These are phyloP conservation scores for Samsoniella hepiali DNA, from an alignment of 2,329 filamentous ascomycete genomes.

Conservation along the genomic window DNA sequence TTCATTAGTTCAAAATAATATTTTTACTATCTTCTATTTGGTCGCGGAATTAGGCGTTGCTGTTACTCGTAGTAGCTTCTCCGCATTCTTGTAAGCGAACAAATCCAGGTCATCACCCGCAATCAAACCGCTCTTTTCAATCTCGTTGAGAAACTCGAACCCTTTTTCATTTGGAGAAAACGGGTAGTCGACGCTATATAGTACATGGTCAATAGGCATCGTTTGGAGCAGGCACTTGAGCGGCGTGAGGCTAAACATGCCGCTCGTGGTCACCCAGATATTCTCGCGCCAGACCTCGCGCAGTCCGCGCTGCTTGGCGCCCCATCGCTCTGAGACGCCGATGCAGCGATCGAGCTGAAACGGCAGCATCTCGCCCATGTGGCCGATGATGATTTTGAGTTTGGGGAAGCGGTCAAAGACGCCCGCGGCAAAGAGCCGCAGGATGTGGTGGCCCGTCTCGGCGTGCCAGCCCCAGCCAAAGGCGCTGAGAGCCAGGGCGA, in stretches of 20 bases:
- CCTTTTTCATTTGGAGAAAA: slow-evolving; percentile 50
- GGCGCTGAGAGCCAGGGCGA: slow-evolving; percentile 35
- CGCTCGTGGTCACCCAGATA: slow-evolving; percentile 56
- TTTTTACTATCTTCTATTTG: not conserved
- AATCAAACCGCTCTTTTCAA: slow-evolving; percentile 48
- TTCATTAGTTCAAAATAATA: too few species aligned
- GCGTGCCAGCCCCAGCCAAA: slow-evolving; percentile 50
- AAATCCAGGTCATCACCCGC: slow-evolving; percentile 45
- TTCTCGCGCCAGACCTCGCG: slow-evolving; percentile 53
- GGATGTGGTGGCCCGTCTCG: slow-evolving; percentile 43
- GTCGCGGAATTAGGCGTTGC: slow-evolving; percentile 3
- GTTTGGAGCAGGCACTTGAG: slow-evolving; percentile 43
- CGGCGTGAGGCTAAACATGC: slow-evolving; percentile 48
- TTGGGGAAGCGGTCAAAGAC: slow-evolving; percentile 36
- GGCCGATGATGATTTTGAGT: slow-evolving; percentile 39
- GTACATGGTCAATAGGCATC: slow-evolving; percentile 46
- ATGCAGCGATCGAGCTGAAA: slow-evolving; percentile 50
- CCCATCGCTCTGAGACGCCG: slow-evolving; percentile 28
- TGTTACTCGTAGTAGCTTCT: slow-evolving; percentile 40
- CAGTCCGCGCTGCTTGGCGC: slow-evolving; percentile 36
- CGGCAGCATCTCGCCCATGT: slow-evolving; percentile 48
- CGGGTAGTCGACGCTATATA: slow-evolving; percentile 59
- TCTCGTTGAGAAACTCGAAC: slow-evolving; percentile 43
- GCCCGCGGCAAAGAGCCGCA: slow-evolving; percentile 34
- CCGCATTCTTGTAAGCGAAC: slow-evolving; percentile 50